Percentiles rank a stretch among this genome's conserved stretches.
Evolutionary conservation across 176 grass and related monocot species (phyloP).

Genomic region (Eleusine indica): DNA sequence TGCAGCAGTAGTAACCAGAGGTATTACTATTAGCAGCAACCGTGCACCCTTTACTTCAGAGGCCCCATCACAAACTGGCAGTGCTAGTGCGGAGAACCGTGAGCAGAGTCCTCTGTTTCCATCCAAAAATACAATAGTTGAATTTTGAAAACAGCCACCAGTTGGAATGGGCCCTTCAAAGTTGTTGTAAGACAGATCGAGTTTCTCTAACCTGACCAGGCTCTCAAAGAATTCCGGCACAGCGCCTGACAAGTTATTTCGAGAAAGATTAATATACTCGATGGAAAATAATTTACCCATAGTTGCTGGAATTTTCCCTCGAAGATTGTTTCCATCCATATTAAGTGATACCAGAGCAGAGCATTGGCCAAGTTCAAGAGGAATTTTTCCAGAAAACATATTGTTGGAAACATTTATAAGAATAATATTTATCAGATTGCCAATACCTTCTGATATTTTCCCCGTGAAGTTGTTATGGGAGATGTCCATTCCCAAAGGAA

Average conservation of each 20-base stretch:
- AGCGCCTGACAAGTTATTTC: not conserved
- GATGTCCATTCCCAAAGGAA: too few species aligned
- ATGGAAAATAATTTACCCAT: too few species aligned
- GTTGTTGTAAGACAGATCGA: constrained; percentile 24
- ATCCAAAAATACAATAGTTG: not conserved
- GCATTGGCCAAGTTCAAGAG: too few species aligned
- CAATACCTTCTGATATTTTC: not conserved
- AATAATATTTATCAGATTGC: not conserved
- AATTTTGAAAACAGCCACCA: not conserved
- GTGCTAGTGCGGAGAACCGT: not conserved
- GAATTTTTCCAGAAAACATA: not conserved
- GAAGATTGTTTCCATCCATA: too few species aligned
- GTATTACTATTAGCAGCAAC: too few species aligned
- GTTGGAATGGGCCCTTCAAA: not conserved
- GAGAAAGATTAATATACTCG: not conserved
- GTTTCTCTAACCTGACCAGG: not conserved
- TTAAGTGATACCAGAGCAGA: too few species aligned
- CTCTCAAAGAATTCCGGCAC: not conserved
- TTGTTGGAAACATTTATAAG: constrained; percentile 36
- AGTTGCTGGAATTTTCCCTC: too few species aligned
- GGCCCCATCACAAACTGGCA: not conserved
- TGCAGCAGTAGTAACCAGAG: too few species aligned
- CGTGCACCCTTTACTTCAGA: not conserved
- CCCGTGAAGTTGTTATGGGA: too few species aligned
- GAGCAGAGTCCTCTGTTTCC: constrained; percentile 23